Conservation (phyloP, 2,329 filamentous ascomycete genomes). For the Endoconidiophora polonica region DNA sequence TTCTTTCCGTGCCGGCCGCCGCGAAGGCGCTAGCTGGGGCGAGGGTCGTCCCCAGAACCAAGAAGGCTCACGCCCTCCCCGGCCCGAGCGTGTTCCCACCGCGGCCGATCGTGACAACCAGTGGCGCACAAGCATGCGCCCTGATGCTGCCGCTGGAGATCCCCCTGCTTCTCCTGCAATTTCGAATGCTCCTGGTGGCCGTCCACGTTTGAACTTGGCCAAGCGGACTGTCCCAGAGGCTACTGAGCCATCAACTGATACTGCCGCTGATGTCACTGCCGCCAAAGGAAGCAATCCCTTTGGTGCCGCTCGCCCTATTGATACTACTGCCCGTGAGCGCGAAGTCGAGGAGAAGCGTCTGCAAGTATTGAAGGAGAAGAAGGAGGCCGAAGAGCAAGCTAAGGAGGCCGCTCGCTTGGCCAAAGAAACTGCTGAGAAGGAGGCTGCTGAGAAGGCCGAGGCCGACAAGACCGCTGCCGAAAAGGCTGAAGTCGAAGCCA, state of each 20-base stretch:
- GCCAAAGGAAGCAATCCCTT: conserved; percentile 85
- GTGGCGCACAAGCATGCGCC: conserved; percentile 83
- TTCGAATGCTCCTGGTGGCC: conserved; percentile 32
- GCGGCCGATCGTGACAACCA: conserved; percentile 86
- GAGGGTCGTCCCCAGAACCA: conserved; percentile 44
- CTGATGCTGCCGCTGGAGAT: conserved; percentile 58
- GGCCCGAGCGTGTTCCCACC: conserved; percentile 61
- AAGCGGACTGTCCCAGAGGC: conserved; percentile 83
- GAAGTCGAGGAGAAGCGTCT: conserved; percentile 74
- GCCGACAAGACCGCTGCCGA: conserved; percentile 19
- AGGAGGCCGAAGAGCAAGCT: conserved; percentile 70
- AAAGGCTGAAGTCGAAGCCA: conserved; percentile 20
- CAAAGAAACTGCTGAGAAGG: conserved; percentile 26
- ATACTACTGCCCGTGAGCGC: conserved; percentile 76
- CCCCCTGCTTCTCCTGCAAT: conserved; percentile 42
- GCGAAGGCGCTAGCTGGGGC: conserved; percentile 62
- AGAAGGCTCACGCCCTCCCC: conserved; percentile 64
- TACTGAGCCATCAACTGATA: conserved; percentile 25
- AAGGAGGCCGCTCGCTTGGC: conserved; percentile 54
- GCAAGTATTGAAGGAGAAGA: conserved; percentile 60
- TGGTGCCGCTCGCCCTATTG: conserved; percentile 82
- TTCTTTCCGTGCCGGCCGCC: conserved; percentile 42
- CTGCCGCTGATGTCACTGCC: conserved; percentile 31
- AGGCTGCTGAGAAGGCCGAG: conserved; percentile 18
- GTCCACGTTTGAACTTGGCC: conserved; percentile 71